Evolutionary conservation across 805 yeast genomes (phyloP), one percentile per base, ranked within the genome.

Genomic region (Saccharomycopsis sp.): DNA sequence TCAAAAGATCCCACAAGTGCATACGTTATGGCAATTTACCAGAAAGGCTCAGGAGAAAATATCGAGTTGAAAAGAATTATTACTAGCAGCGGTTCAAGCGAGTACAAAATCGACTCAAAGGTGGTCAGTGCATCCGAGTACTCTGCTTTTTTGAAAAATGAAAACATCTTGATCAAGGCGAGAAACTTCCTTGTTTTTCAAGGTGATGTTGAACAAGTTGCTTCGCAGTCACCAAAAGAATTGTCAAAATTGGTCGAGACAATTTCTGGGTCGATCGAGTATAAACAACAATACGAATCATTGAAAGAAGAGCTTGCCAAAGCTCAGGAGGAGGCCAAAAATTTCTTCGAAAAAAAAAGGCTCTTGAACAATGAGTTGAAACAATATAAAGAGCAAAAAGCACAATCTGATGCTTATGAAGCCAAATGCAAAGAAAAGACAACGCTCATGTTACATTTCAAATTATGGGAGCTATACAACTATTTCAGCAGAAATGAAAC

Each of bases 201-300:
- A 64, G 97, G 98, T 46, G 97, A 89, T 56, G 94, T 92, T 38
- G 97, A 89, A 57, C 81, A 78, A 51, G 77, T 92, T 30, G 97
- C 97, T 0, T 71, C 94, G 0, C 94, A 88, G 56, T 75, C 89
- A 0, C 75, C 96, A 0, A 59, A 60, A 18, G 94, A 86, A 29
- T 66, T 92, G 45, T 75, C 94, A 2, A 68, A 63, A 33, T 59
- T 88, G 46, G 64, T 92, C 41, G 98, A 92, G 60, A 75, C 75
- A 12, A 76, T 92, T 20, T 81, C 94, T 46, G 95, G 96, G 0
- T 83, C 95, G 0, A 59, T 65, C 5, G 92, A 83, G 30, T 71
- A 57, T 50, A 71, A 73, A 34, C 64, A 63, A 21, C 85, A 85
- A 43, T 89, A 82, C 56, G 89, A 81, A 8, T 45, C 50, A 12